Conservation (phyloP, 2,329 filamentous ascomycete genomes). For the Fusarium duplospermum region DNA sequence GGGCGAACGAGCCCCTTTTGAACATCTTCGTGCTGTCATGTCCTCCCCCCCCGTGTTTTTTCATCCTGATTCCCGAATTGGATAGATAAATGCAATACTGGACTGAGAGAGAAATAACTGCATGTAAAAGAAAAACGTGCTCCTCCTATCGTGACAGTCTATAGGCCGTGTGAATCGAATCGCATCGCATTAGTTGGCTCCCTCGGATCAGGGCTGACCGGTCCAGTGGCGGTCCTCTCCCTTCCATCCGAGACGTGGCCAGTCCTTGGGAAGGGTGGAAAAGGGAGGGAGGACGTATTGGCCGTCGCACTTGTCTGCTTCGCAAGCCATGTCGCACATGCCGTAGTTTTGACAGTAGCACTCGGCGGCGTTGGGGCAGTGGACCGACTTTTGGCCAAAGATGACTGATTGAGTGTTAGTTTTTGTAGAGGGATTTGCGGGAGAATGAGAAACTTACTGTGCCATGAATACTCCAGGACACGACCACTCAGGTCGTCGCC, state of each 20-base stretch:
- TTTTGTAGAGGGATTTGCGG: not conserved
- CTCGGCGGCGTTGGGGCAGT: slow-evolving; percentile 69
- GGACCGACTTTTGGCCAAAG: slow-evolving; percentile 66
- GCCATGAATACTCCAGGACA: slow-evolving; percentile 75
- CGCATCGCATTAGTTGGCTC: not conserved
- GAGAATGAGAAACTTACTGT: slow-evolving; percentile 57
- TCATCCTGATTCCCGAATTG: not conserved
- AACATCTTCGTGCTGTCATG: not conserved
- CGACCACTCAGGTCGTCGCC: slow-evolving; percentile 67
- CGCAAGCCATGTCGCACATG: slow-evolving; percentile 61
- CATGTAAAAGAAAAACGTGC: slow-evolving; percentile 5
- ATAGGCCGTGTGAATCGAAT: slow-evolving; percentile 6
- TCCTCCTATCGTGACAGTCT: slow-evolving; percentile 22
- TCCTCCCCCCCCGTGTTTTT: not conserved
- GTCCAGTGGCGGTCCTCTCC: slow-evolving; percentile 42
- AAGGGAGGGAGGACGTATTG: slow-evolving; percentile 70
- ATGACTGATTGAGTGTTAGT: slow-evolving; percentile 58
- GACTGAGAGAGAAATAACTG: not conserved
- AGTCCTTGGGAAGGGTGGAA: slow-evolving; percentile 68
- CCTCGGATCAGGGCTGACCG: slow-evolving; percentile 35
- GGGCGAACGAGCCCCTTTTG: not conserved
- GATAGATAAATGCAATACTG: not conserved
- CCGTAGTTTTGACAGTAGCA: slow-evolving; percentile 78
- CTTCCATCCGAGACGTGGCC: slow-evolving; percentile 59
- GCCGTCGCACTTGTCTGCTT: slow-evolving; percentile 61